phyloP scores from a whole-genome alignment of 163 green algal genomes.

The Prototheca stagnorum region DNA sequence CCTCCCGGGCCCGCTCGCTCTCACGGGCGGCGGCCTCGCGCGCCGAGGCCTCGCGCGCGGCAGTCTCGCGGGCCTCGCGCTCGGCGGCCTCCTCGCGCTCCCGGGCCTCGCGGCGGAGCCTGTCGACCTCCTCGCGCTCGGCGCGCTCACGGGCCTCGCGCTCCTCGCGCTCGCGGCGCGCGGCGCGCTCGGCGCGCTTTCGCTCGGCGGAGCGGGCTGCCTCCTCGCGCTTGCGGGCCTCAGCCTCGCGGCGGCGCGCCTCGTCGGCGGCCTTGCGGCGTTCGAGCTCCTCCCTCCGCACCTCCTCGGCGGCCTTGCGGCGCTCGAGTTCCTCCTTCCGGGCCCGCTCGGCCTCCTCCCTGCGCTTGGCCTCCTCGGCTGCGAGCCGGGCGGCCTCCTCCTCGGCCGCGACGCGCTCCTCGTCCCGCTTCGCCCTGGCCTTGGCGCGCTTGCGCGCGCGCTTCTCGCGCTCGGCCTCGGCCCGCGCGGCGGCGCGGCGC shows the following conservation, averaged over 20 bases:
- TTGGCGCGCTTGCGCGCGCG: slow-evolving; percentile 34
- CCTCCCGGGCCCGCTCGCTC: no score
- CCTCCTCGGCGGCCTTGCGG: slow-evolving; percentile 1
- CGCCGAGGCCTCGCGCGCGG: no score
- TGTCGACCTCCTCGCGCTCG: not conserved
- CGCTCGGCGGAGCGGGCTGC: not conserved
- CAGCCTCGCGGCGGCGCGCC: slow-evolving; percentile 6
- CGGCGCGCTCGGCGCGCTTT: no score
- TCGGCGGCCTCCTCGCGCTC: not conserved
- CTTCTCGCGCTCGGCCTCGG: slow-evolving; percentile 34
- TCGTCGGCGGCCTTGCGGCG: slow-evolving; percentile 3
- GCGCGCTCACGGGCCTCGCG: not conserved
- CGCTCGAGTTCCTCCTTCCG: slow-evolving; percentile 3
- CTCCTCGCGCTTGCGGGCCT: slow-evolving; percentile 8
- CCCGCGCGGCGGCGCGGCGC: slow-evolving; percentile 20
- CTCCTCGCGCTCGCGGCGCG: no score
- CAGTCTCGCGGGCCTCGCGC: not conserved
- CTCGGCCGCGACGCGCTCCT: slow-evolving; percentile 21
- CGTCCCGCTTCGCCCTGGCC: slow-evolving; percentile 33
- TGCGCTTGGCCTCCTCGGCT: slow-evolving; percentile 6
- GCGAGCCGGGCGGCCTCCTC: slow-evolving; percentile 19
- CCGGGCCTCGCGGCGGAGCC: not conserved
- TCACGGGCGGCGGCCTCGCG: no score
- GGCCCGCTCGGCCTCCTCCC: slow-evolving; percentile 6
- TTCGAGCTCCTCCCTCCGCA: not conserved